Conservation (phyloP, 2,329 filamentous ascomycete species). For the Shiraia bambusicola region DNA sequence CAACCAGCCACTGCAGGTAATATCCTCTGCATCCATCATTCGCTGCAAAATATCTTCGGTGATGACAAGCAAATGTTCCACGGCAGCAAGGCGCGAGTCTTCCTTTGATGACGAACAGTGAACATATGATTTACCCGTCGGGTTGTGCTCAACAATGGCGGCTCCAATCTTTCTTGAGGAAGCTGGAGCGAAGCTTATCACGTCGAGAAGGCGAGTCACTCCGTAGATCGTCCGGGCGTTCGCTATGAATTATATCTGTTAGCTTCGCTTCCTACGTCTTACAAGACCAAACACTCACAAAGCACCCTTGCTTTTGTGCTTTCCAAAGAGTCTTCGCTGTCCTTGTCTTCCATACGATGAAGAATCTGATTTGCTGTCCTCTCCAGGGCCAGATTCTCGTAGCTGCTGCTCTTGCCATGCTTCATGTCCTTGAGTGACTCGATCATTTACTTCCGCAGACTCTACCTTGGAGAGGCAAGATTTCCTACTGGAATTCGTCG, state of each 20-base stretch:
- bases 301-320: constrained; percentile 36
- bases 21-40: constrained; percentile 37
- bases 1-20: constrained; percentile 40
- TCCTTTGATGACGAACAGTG: constrained; percentile 40
- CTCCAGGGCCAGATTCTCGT: constrained; percentile 33
- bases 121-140: constrained; percentile 36
- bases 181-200: constrained; percentile 39
- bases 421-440: constrained; percentile 40
- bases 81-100: constrained; percentile 30
- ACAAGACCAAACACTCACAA: constrained; percentile 15
- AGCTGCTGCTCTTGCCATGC: constrained; percentile 32
- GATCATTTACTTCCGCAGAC: constrained; percentile 26
- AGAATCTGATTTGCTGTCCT: constrained; percentile 35
- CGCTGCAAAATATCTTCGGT: constrained; percentile 39
- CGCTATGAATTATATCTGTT: constrained; percentile 9
- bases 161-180: constrained; percentile 38
- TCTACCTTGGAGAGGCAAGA: constrained; percentile 8
- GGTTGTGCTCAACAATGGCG: constrained; percentile 42
- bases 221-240: constrained; percentile 42
- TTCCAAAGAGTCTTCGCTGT: constrained; percentile 38
- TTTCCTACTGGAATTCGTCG: constrained; percentile 4
- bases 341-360: constrained; percentile 39
- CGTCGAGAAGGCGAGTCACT: constrained; percentile 37
- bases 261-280: not conserved
- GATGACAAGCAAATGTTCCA: constrained; percentile 40